Percentiles rank a stretch among this genome's conserved stretches.
Conservation (phyloP, 345 rosid genomes). For the Anacardium occidentale region DNA sequence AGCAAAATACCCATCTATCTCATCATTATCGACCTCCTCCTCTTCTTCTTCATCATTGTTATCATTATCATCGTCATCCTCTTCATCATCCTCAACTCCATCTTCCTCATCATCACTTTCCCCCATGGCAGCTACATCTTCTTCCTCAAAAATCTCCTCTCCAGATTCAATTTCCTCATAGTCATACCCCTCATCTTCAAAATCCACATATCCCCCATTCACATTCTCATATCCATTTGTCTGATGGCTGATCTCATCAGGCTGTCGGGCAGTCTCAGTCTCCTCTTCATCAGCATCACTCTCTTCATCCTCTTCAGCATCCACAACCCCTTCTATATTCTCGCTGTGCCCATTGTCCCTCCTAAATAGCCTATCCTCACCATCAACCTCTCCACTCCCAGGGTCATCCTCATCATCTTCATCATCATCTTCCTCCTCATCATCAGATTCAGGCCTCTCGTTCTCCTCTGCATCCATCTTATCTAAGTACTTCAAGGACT, state of each 20-base stretch:
- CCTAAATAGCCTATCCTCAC: conserved; percentile 47
- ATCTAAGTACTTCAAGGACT: conserved; percentile 73
- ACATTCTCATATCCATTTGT: conserved; percentile 45
- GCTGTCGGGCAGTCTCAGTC: conserved; percentile 37
- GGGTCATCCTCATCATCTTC: conserved; percentile 75
- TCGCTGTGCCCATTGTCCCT: conserved; percentile 56
- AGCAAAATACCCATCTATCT: conserved; percentile 34
- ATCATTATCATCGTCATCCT: conserved; percentile 28
- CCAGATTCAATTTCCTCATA: conserved; percentile 47
- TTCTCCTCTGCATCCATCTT: conserved; percentile 78
- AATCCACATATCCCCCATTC: conserved; percentile 34
- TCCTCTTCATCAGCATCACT: conserved; percentile 72
- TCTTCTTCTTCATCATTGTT: conserved; percentile 55
- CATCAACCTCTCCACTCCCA: conserved; percentile 65
- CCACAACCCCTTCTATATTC: conserved; percentile 51
- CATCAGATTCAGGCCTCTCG: conserved; percentile 77
- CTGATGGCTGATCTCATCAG: conserved; percentile 34
- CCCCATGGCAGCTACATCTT: conserved; percentile 49
- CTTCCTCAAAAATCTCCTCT: conserved; percentile 50
- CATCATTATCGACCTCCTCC: conserved; percentile 59
- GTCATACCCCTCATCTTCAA: conserved; percentile 47
- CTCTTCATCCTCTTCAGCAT: conserved; percentile 66
- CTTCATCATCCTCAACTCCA: conserved; percentile 28
- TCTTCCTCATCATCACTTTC: conserved; percentile 49
- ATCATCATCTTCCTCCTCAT: conserved; percentile 65